Evolutionary conservation across 495 filamentous ascomycete genomes (phyloP).

Genomic region (Penicillium cinerascens): DNA sequence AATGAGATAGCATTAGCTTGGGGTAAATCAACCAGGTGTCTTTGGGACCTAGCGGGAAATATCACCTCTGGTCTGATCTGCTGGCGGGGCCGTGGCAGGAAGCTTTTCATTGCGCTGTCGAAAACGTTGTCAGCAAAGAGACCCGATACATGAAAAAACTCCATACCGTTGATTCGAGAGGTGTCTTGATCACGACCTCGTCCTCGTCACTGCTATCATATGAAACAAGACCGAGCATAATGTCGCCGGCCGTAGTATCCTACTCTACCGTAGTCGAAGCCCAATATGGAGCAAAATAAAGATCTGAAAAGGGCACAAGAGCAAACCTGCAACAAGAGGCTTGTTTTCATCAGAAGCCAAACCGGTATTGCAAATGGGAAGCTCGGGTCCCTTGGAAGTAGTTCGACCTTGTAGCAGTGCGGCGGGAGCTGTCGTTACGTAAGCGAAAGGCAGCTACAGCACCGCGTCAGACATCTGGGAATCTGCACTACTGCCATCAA

Average conservation of each 20-base stretch:
- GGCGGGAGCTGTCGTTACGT: constrained; percentile 26
- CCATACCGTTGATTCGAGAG: constrained; percentile 19
- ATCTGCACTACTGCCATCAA: constrained; percentile 12
- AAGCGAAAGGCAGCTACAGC: constrained; percentile 42
- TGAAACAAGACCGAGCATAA: constrained; percentile 64
- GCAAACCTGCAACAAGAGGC: background rate
- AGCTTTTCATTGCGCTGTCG: constrained; percentile 2
- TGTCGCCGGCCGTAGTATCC: background rate
- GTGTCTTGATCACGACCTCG: constrained; percentile 37
- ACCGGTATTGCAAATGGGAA: background rate
- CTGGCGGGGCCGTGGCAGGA: background rate
- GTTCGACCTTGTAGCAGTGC: background rate
- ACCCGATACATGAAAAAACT: too few species aligned
- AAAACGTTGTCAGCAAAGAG: background rate
- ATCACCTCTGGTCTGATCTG: constrained; percentile 17
- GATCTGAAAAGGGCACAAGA: background rate
- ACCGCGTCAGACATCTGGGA: constrained; percentile 37
- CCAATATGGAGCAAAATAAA: background rate
- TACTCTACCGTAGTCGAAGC: background rate
- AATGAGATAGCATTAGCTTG: constrained; percentile 8
- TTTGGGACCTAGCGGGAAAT: background rate
- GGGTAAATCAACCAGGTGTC: background rate
- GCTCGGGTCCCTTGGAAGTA: background rate
- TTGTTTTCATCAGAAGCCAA: background rate
- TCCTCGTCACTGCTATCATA: constrained; percentile 83